Evolutionary conservation across 2,329 filamentous ascomycete genomes (phyloP).

Genomic region (Talaromyces piceae): DNA sequence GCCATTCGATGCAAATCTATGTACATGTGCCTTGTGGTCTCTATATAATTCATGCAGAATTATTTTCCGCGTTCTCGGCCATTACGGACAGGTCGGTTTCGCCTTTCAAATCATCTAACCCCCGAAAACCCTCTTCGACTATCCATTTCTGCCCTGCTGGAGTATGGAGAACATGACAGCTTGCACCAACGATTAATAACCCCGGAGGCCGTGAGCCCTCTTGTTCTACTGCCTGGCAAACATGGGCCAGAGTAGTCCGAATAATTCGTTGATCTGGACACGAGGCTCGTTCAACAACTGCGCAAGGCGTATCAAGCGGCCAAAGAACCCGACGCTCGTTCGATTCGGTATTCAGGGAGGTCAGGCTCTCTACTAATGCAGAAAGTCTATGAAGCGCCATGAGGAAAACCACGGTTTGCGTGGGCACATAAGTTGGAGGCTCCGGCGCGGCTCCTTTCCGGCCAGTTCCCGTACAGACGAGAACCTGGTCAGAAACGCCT

Average conservation of each 20-base stretch:
- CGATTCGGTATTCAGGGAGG: conserved; percentile 15
- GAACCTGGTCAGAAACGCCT: conserved; percentile 81
- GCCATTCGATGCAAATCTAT: not conserved
- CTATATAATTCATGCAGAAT: not conserved
- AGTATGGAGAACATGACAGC: conserved; percentile 69
- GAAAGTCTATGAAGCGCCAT: conserved; percentile 87
- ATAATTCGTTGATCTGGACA: conserved; percentile 93
- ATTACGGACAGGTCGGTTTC: conserved; percentile 15
- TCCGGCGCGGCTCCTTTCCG: conserved; percentile 75
- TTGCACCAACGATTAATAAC: conserved; percentile 72
- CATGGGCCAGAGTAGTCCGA: conserved; percentile 71
- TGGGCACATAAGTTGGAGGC: conserved; percentile 70
- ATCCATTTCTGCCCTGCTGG: conserved; percentile 61
- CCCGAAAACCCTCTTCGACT: conserved; percentile 80
- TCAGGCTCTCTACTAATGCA: conserved; percentile 66
- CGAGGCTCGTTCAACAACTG: conserved; percentile 86
- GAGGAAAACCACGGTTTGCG: conserved; percentile 81
- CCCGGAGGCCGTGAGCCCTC: conserved; percentile 87
- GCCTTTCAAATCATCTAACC: conserved; percentile 51
- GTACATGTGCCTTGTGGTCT: not conserved
- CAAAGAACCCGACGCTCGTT: conserved; percentile 38
- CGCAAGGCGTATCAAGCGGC: conserved; percentile 75
- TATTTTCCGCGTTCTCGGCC: not conserved
- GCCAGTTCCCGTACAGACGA: conserved; percentile 94
- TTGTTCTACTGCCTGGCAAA: conserved; percentile 75